Conservation (phyloP, 2,329 filamentous ascomycete genomes). For the Rhinocladiella similis region DNA sequence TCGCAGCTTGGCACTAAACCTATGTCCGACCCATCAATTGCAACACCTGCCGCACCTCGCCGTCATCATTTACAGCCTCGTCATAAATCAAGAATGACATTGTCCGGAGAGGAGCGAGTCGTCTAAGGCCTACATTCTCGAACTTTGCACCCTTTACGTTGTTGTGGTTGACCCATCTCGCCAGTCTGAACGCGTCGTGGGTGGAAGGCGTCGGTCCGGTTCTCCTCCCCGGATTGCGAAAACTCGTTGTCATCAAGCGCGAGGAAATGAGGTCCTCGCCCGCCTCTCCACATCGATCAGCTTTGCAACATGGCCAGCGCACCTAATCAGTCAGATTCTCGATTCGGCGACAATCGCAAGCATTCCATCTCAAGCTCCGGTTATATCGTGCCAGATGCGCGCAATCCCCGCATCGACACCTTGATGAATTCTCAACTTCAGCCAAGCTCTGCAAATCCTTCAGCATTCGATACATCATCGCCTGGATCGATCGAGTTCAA, state of each 20-base stretch:
- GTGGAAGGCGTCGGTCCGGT: slow-evolving; percentile 1
- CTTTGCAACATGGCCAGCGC: slow-evolving; percentile 20
- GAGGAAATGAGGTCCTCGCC: slow-evolving; percentile 15
- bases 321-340: slow-evolving; percentile 11
- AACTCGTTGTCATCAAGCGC: slow-evolving; percentile 7
- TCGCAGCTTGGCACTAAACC: background rate
- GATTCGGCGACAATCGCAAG: slow-evolving; percentile 8
- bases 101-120: background rate
- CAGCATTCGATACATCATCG: slow-evolving; percentile 24
- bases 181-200: background rate
- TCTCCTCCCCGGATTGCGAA: background rate
- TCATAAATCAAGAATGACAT: background rate
- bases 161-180: background rate
- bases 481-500: slow-evolving; percentile 24
- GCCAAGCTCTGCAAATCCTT: slow-evolving; percentile 11
- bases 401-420: slow-evolving; percentile 23
- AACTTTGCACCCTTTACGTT: background rate
- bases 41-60: background rate
- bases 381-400: slow-evolving; percentile 17
- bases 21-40: background rate
- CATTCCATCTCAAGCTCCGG: slow-evolving; percentile 14
- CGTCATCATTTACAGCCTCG: background rate
- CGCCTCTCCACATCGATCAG: background rate
- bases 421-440: slow-evolving; percentile 18
- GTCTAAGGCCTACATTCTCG: too few species aligned